Conservation (phyloP, 176 grass and related monocot genomes). For the Rhipidocladum racemiflorum region DNA sequence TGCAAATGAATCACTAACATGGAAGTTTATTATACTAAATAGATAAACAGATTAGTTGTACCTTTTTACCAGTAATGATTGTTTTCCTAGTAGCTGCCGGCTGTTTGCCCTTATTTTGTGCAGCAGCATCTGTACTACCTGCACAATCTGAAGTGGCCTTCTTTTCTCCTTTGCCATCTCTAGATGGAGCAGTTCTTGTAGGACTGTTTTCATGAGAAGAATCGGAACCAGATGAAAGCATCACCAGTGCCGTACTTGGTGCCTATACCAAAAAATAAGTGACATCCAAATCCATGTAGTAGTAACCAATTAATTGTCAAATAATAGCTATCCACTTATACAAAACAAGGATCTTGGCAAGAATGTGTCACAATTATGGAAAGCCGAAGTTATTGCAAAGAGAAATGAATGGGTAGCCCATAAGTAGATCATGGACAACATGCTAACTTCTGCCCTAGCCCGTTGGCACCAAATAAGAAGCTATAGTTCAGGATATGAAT, state of each 20-base stretch:
- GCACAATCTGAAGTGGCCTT: slow-evolving; percentile 22
- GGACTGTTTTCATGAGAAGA: slow-evolving; percentile 53
- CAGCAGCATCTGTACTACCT: slow-evolving; percentile 39
- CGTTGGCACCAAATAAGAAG: not conserved
- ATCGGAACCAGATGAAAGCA: slow-evolving; percentile 72
- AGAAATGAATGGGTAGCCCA: not conserved
- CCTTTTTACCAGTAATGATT: slow-evolving; percentile 38
- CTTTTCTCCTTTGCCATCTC: slow-evolving; percentile 11
- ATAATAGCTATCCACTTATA: not conserved
- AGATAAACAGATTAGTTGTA: slow-evolving; percentile 8
- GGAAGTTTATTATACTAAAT: slow-evolving; percentile 14
- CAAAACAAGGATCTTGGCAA: not conserved
- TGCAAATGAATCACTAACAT: not conserved
- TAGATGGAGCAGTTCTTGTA: slow-evolving; percentile 28
- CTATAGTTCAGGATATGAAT: not conserved
- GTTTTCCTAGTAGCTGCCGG: slow-evolving; percentile 22
- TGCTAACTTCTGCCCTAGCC: not conserved
- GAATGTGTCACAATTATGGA: not conserved
- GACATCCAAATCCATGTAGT: not conserved
- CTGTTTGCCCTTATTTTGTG: slow-evolving; percentile 28
- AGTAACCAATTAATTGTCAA: not conserved
- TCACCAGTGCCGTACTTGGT: slow-evolving; percentile 41
- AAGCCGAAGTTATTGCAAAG: not conserved
- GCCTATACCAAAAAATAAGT: slow-evolving; percentile 37
- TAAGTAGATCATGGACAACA: not conserved